These are phyloP conservation scores for Leccinum colubrinum DNA, from an alignment of 1,284 basidiomycete species.

Conservation along the genomic window DNA sequence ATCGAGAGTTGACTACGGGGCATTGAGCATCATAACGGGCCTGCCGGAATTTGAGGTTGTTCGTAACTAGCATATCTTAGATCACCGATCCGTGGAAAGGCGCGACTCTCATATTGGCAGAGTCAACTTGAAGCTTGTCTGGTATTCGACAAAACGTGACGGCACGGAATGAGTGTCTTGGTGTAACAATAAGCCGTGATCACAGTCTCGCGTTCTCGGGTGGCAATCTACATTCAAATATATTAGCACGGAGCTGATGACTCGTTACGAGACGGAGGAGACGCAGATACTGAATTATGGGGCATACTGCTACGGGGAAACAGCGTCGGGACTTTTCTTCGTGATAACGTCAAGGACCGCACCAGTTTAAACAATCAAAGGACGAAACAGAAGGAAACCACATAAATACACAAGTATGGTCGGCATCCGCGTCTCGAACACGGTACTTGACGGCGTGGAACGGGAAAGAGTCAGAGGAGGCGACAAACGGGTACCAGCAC, in stretches of 20 bases:
- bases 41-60: background rate
- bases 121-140: background rate
- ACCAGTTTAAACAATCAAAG: background rate
- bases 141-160: background rate
- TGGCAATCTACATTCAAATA: background rate
- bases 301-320: background rate
- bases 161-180: background rate
- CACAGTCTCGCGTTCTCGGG: background rate
- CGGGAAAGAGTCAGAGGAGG: constrained; percentile 3
- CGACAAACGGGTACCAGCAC: background rate
- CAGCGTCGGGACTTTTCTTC: background rate
- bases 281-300: background rate
- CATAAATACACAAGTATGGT: background rate
- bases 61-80: background rate
- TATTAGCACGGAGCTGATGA: background rate
- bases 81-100: background rate
- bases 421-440: background rate
- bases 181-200: background rate
- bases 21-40: background rate
- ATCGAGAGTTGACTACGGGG: background rate
- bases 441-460: background rate
- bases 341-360: background rate
- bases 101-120: no score
- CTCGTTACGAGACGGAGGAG: background rate
- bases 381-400: background rate